Conservation (phyloP, 1,284 basidiomycete genomes). For the Exobasidium rhododendri region DNA sequence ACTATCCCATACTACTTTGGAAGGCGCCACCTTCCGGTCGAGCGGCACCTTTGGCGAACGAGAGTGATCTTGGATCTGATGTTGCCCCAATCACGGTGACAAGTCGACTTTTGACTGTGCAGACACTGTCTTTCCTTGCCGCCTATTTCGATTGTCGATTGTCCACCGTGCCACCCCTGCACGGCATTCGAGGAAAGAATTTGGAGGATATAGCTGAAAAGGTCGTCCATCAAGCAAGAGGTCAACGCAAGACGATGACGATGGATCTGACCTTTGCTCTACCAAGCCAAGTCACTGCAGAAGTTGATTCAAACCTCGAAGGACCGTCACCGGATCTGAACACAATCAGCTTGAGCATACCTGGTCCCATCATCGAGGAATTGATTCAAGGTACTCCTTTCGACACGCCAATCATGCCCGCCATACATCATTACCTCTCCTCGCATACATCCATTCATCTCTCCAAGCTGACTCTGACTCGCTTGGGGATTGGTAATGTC, state of each 20-base stretch:
- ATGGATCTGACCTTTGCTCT: slow-evolving; percentile 2
- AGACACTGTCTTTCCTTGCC: slow-evolving; percentile 1
- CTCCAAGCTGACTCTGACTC: background rate
- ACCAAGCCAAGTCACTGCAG: background rate
- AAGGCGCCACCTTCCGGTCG: slow-evolving; percentile 8
- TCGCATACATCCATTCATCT: slow-evolving; percentile 1
- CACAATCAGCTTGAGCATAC: background rate
- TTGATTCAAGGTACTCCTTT: background rate
- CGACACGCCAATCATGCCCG: background rate
- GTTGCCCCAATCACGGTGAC: background rate
- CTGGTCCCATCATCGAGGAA: background rate
- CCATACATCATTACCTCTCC: background rate
- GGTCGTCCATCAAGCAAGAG: background rate
- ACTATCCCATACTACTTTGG: slow-evolving; percentile 5
- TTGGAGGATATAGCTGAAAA: background rate
- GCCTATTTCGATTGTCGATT: slow-evolving; percentile 7
- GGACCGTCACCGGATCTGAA: slow-evolving; percentile 5
- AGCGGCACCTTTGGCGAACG: background rate
- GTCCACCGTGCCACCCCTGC: background rate
- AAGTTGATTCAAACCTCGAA: background rate
- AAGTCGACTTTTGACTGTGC: background rate
- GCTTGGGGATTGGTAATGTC: background rate
- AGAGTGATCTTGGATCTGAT: background rate
- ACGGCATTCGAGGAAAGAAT: slow-evolving; percentile 7
- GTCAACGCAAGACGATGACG: background rate